Conservation (phyloP, 441 rosid species). For the Euphorbia corollata region DNA sequence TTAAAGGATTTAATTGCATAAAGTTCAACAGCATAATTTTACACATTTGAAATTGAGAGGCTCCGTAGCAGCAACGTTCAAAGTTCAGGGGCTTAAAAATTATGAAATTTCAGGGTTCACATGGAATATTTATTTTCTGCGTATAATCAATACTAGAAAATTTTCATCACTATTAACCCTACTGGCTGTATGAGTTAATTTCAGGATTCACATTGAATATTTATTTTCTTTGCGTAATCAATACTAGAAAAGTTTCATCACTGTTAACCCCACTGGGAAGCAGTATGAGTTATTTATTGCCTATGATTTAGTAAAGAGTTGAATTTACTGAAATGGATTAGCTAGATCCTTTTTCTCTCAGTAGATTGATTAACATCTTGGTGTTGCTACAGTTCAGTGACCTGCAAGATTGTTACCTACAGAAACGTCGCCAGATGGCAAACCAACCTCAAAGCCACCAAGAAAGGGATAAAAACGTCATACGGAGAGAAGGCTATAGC, state of each 20-base stretch:
- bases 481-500: constrained; percentile 72
- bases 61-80: neutral
- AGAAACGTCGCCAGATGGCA: constrained; percentile 66
- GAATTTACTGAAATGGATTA: neutral
- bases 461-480: constrained; percentile 57
- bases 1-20: neutral
- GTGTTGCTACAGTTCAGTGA: constrained; percentile 62
- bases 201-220: neutral
- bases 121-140: no score
- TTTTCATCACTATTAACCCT: neutral
- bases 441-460: constrained; percentile 46
- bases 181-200: neutral
- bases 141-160: no score
- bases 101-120: no score
- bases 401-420: constrained; percentile 91
- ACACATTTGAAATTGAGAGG: constrained; percentile 3
- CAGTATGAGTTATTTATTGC: neutral
- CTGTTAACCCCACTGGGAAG: neutral
- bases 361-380: constrained; percentile 3
- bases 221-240: neutral
- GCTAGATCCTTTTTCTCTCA: neutral
- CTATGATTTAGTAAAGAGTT: neutral
- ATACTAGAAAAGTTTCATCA: neutral
- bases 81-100: neutral
- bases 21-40: neutral